Evolutionary conservation across 2,329 filamentous ascomycete species (phyloP).

Genomic region (Alternaria conjuncta): DNA sequence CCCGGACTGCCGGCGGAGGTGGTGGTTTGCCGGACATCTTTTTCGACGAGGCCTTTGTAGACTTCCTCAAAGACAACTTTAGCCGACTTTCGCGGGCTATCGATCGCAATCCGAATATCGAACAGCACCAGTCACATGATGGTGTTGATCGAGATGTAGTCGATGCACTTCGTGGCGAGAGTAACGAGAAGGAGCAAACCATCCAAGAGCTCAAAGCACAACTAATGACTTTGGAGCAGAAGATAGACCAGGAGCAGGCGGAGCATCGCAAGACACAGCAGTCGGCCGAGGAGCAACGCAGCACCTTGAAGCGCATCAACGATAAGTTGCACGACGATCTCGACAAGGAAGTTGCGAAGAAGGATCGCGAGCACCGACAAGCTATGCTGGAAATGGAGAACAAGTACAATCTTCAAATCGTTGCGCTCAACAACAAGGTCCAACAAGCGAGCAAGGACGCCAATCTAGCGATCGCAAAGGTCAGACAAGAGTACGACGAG

Average conservation of each 20-base stretch:
- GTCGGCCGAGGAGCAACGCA: constrained; percentile 53
- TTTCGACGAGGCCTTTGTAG: constrained; percentile 85
- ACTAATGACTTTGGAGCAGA: constrained; percentile 61
- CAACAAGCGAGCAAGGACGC: constrained; percentile 42
- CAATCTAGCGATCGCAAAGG: constrained; percentile 30
- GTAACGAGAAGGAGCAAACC: constrained; percentile 73
- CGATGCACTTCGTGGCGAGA: constrained; percentile 78
- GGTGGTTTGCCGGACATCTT: constrained; percentile 76
- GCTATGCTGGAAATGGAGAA: constrained; percentile 53
- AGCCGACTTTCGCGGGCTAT: constrained; percentile 83
- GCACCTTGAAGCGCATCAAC: constrained; percentile 68
- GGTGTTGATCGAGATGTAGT: constrained; percentile 94
- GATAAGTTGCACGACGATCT: constrained; percentile 74
- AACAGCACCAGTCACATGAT: constrained; percentile 84
- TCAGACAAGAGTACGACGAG: constrained; percentile 45
- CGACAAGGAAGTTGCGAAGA: constrained; percentile 67
- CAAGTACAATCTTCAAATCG: constrained; percentile 54
- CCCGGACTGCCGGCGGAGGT: constrained; percentile 63
- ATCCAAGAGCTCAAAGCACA: constrained; percentile 65
- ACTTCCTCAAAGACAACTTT: constrained; percentile 96
- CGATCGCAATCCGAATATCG: constrained; percentile 87
- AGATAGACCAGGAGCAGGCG: constrained; percentile 73
- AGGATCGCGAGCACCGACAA: constrained; percentile 46
- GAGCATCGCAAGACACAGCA: constrained; percentile 71
- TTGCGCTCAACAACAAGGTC: constrained; percentile 44